Percentiles rank a stretch among this genome's conserved stretches.
These are phyloP conservation scores for Powellomyces hirtus DNA, from an alignment of 192 early-diverging fungal genomes.

Conservation along the genomic window DNA sequence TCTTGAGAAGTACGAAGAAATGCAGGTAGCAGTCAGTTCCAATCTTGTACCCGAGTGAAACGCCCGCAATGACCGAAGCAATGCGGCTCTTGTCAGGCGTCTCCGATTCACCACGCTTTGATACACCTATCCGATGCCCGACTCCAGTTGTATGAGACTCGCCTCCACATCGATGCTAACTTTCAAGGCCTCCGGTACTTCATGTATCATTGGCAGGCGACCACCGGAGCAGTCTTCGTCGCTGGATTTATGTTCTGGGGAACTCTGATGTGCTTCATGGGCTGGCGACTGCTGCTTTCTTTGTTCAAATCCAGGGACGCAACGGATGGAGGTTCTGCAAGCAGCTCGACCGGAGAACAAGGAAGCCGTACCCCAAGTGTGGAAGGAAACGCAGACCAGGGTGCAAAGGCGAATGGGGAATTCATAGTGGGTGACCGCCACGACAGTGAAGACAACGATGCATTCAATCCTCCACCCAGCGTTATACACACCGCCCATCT, in stretches of 20 bases:
- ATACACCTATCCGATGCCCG: conserved; percentile 47
- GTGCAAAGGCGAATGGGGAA: not conserved
- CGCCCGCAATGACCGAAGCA: not conserved
- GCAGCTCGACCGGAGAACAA: not conserved
- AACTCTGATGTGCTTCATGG: conserved; percentile 25
- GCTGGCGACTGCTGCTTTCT: conserved; percentile 24
- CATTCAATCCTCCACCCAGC: not conserved
- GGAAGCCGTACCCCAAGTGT: not conserved
- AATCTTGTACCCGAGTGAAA: not conserved
- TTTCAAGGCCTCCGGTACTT: conserved; percentile 71
- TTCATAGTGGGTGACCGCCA: not conserved
- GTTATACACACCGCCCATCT: not conserved
- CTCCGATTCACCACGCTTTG: conserved; percentile 47
- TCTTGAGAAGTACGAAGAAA: conserved; percentile 52
- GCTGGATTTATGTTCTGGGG: conserved; percentile 54
- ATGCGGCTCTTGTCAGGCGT: conserved; percentile 5
- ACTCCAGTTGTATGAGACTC: conserved; percentile 54
- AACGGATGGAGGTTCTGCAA: not conserved
- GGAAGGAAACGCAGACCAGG: not conserved
- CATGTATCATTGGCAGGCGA: conserved; percentile 72
- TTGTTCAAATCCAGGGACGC: conserved; percentile 6
- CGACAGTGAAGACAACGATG: not conserved
- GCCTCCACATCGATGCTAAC: conserved; percentile 50
- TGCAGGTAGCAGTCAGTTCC: conserved; percentile 28
- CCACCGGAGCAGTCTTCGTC: conserved; percentile 60